Percentiles rank a stretch among this genome's conserved stretches.
Evolutionary conservation across 2,329 filamentous ascomycete genomes (phyloP).

Genomic region (Calonectria pauciramosa): DNA sequence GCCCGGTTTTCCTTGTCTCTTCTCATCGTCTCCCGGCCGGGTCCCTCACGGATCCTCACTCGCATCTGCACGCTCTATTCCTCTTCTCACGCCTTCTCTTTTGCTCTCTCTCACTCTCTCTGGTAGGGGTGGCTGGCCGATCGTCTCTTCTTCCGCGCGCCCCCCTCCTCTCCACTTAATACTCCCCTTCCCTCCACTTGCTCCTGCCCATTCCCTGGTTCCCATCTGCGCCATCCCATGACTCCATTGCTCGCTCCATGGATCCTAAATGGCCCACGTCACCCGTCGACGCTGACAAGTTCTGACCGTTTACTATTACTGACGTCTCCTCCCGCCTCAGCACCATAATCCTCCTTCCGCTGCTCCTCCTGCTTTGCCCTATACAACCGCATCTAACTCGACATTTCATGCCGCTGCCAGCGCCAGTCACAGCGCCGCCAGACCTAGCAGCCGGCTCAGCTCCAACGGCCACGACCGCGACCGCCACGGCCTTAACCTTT

Average conservation of each 20-base stretch:
- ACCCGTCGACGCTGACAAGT: constrained; percentile 46
- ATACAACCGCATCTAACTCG: constrained; percentile 13
- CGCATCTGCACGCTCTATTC: constrained; percentile 14
- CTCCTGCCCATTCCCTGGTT: constrained; percentile 13
- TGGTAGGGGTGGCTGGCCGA: constrained; percentile 21
- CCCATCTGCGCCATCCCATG: constrained; percentile 9
- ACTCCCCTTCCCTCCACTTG: constrained; percentile 18
- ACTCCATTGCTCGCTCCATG: constrained; percentile 20
- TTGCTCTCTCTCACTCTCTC: not conserved
- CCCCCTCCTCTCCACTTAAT: constrained; percentile 23
- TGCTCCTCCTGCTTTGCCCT: not conserved
- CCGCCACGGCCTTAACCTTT: constrained; percentile 18
- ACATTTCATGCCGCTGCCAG: constrained; percentile 14
- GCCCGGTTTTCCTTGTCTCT: constrained; percentile 7
- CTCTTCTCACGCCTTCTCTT: not conserved
- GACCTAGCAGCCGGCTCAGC: not conserved
- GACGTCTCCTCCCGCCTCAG: constrained; percentile 37
- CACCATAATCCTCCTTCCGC: constrained; percentile 14
- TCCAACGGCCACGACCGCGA: constrained; percentile 16
- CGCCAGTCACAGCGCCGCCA: constrained; percentile 19
- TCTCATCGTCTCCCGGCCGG: not conserved
- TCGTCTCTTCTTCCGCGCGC: constrained; percentile 12
- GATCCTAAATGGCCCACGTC: constrained; percentile 42
- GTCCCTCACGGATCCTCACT: constrained; percentile 8
- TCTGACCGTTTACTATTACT: constrained; percentile 33